These are phyloP conservation scores for Aphanomyces stellatus DNA, from an alignment of 352 stramenopile species.

Conservation along the genomic window DNA sequence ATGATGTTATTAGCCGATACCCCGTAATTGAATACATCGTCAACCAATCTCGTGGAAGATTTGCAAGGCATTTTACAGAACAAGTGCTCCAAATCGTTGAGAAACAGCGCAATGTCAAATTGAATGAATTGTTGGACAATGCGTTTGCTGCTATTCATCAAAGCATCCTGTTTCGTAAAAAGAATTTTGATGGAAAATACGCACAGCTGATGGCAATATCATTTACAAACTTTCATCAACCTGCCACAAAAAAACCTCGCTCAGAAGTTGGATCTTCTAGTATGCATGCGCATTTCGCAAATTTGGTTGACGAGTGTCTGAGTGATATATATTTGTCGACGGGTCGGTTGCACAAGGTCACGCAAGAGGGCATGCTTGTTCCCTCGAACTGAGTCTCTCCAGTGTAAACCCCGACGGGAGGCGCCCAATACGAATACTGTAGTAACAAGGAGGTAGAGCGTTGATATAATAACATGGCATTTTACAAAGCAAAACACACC, in stretches of 20 bases:
- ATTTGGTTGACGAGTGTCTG: constrained; percentile 6
- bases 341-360: not conserved
- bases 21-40: not conserved
- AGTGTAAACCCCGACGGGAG: too few species aligned
- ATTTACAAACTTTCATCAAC: not conserved
- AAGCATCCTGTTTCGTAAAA: not conserved
- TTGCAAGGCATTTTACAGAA: constrained; percentile 1
- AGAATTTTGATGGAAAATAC: not conserved
- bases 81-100: not conserved
- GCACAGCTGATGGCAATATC: not conserved
- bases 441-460: too few species aligned
- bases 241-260: not conserved
- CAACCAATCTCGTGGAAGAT: not conserved
- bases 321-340: not conserved
- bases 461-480: too few species aligned
- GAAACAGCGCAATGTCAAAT: not conserved
- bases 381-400: too few species aligned
- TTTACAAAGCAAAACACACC: too few species aligned
- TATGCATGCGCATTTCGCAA: not conserved
- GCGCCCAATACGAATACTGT: too few species aligned
- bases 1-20: not conserved
- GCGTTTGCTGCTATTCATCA: not conserved
- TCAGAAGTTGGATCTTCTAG: not conserved
- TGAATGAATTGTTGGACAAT: constrained; percentile 1
- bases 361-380: not conserved